Conservation (phyloP, 2,329 filamentous ascomycete genomes). For the Blastomyces gilchristii region DNA sequence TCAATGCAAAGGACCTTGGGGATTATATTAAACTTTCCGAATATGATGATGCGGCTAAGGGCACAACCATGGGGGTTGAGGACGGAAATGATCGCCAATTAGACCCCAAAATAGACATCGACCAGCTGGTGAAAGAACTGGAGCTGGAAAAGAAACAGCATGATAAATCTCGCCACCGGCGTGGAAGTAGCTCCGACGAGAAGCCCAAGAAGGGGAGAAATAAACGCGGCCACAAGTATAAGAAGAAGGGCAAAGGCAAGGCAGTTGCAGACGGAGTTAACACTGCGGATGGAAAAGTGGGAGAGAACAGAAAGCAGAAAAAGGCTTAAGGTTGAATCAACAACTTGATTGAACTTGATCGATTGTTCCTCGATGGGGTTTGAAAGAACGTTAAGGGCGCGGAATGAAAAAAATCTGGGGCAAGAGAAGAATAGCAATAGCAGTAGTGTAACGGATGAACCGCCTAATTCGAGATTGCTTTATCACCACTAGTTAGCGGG, state of each 20-base stretch:
- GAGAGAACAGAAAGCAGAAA: neutral
- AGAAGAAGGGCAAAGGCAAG: neutral
- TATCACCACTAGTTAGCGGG: neutral
- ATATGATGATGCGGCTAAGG: slow-evolving; percentile 14
- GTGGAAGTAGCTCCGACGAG: neutral
- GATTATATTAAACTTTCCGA: slow-evolving; percentile 6
- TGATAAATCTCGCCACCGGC: neutral
- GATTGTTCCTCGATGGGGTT: neutral
- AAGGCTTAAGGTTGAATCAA: neutral
- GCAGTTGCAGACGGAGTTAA: neutral
- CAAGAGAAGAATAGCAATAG: neutral
- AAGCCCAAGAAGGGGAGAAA: slow-evolving; percentile 5
- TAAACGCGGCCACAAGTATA: neutral
- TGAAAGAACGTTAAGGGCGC: neutral
- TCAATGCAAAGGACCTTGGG: slow-evolving; percentile 5
- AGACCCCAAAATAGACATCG: neutral
- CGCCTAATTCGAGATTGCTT: neutral
- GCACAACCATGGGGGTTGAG: slow-evolving; percentile 6
- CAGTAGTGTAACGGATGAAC: neutral
- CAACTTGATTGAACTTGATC: neutral
- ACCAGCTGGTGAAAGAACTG: neutral
- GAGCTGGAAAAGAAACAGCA: slow-evolving; percentile 3
- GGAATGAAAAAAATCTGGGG: neutral
- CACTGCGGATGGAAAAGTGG: neutral
- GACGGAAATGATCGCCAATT: neutral